Evolutionary conservation across 2,329 filamentous ascomycete genomes (phyloP), one percentile per base, ranked within the genome.

Genomic region (Corinectria fuckeliana): DNA sequence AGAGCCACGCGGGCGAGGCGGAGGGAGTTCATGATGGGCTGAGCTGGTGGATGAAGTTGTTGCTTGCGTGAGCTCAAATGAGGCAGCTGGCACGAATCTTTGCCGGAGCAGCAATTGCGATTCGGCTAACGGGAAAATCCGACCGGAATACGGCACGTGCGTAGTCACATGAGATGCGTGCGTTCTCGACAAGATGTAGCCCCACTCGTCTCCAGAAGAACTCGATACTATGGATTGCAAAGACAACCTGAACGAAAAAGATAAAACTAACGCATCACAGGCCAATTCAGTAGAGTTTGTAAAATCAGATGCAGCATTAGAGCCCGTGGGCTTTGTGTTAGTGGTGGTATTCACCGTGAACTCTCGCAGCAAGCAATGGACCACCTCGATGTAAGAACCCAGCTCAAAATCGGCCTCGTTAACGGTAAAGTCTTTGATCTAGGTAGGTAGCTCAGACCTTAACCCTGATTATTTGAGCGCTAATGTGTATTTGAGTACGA

Each of bases 1-100:
- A 97, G 85, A 83, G 92, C 94, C 80, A 88, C 87, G 81, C 94
- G 91, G 84, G 93, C 91, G 81, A 97, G 85, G 81, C 93, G 92
- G 82, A 97, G 83, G 80, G 92, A 91, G 88, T 93, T 97, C 94
- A 98, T 98, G 82, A 80, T 87, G 83, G 74, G 74, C 66, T 78
- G 76, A 75, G 77, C 74, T 77, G 77, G 75, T 77, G 81, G 82
- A 82, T 80, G 80, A 73, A 73, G 68, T 74, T 79, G 74, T 73
- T 82, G 79, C 77, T 77, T 77, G 75, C 75, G 63, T 72, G 73
- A 75, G 74, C 73, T 77, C 72, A 68, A 74, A 65, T 72, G 72
- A 75, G 70, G 77, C 77, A 79, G 76, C 77, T 75, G 72, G 73
- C 74, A 77, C 76, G 78, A 82, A 82, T 82, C 76, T 79, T 78